Conservation (phyloP, 306 rosid species). For the Prunus padus region DNA sequence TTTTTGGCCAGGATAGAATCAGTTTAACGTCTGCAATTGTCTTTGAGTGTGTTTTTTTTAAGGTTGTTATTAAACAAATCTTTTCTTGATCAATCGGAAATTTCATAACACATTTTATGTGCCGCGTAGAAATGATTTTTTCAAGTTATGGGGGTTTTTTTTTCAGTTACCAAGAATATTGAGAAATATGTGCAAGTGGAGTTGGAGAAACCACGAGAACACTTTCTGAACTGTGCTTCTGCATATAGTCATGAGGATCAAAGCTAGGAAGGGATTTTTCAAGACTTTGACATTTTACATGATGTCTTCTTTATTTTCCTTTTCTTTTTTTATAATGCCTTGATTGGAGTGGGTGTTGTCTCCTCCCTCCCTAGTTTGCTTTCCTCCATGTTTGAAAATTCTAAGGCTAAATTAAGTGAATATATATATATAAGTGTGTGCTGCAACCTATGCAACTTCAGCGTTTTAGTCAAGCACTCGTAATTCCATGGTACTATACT, state of each 20-base stretch:
- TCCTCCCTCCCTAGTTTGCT: background rate
- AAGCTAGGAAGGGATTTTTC: background rate
- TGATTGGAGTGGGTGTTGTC: slow-evolving; percentile 22
- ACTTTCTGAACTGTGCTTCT: background rate
- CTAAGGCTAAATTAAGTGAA: background rate
- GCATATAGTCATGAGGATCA: background rate
- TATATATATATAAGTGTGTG: background rate
- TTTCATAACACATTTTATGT: too few species aligned
- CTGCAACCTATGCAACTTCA: slow-evolving; percentile 8
- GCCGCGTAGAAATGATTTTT: too few species aligned
- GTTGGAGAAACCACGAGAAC: slow-evolving; percentile 8
- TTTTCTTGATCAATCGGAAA: too few species aligned
- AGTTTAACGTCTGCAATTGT: too few species aligned
- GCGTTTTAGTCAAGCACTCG: slow-evolving; percentile 14
- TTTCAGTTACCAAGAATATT: background rate
- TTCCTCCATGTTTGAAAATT: background rate
- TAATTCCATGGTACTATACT: background rate
- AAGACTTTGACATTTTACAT: background rate
- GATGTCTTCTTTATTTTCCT: background rate
- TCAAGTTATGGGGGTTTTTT: too few species aligned
- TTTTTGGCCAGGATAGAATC: too few species aligned
- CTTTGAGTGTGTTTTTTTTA: background rate
- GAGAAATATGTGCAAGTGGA: background rate
- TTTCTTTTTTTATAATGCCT: background rate
- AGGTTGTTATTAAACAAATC: too few species aligned